A percentile compares a stretch with the other conserved stretches of the same genome.
Evolutionary conservation across 305 asterid genomes (phyloP).

Genomic region (Fraxinus floribunda): DNA sequence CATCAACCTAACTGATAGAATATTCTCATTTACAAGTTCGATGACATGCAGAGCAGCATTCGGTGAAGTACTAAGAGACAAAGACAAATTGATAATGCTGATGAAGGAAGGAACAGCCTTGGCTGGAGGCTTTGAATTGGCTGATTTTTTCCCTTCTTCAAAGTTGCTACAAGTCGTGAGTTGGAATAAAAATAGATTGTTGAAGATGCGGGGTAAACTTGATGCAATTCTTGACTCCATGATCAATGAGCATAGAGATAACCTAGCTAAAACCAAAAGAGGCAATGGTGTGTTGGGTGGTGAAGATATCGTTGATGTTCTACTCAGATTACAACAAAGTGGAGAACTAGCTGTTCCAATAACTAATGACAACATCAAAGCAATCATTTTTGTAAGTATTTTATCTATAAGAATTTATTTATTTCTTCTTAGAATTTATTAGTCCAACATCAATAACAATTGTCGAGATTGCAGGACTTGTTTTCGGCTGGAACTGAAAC

Average conservation of each 20-base stretch:
- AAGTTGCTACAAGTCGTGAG: not conserved
- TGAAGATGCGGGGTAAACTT: not conserved
- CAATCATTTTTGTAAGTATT: not conserved
- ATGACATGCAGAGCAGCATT: not conserved
- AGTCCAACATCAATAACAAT: not conserved
- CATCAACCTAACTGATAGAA: not conserved
- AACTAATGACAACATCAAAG: not conserved
- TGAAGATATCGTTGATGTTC: not conserved
- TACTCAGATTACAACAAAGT: not conserved
- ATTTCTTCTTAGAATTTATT: not conserved
- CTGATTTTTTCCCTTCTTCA: not conserved
- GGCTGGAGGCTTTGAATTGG: not conserved
- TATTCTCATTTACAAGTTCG: not conserved
- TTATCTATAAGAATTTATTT: not conserved
- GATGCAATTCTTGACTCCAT: not conserved
- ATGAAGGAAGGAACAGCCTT: not conserved
- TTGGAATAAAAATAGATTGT: not conserved
- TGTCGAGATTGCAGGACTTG: not conserved
- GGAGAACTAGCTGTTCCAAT: not conserved
- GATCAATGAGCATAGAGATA: not conserved
- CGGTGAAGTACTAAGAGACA: not conserved
- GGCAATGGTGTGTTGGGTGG: not conserved
- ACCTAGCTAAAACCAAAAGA: not conserved
- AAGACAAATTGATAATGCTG: not conserved
- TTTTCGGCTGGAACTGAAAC: not conserved